phyloP scores from a whole-genome alignment of 495 filamentous ascomycete genomes.

The Xylaria sp. region DNA sequence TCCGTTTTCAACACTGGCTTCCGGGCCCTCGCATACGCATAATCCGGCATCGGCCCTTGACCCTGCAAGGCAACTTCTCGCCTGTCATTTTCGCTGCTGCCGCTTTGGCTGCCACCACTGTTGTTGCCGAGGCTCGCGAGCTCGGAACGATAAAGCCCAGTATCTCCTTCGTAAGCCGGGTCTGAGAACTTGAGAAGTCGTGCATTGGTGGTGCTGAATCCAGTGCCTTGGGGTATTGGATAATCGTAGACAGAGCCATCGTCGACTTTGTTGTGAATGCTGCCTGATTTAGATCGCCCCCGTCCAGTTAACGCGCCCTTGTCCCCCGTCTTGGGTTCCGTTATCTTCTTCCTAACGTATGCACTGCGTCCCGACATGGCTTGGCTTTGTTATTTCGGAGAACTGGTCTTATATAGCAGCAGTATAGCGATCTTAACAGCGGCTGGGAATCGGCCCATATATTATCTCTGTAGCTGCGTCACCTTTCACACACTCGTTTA shows the following conservation, averaged over 20 bases:
- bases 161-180: constrained; percentile 41
- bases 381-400: constrained; percentile 2
- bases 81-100: constrained; percentile 45
- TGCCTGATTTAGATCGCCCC: constrained; percentile 42
- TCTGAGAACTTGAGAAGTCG: constrained; percentile 53
- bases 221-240: constrained; percentile 45
- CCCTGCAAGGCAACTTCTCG: constrained; percentile 34
- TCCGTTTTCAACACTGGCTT: constrained; percentile 55
- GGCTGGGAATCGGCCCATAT: neutral
- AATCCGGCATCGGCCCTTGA: constrained; percentile 48
- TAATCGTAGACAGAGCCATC: constrained; percentile 48
- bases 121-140: constrained; percentile 37
- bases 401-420: neutral
- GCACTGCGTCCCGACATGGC: constrained; percentile 63
- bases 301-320: constrained; percentile 24
- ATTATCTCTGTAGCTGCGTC: neutral
- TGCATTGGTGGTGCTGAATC: constrained; percentile 49
- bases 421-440: neutral
- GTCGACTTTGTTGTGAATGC: constrained; percentile 38
- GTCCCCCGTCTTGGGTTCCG: constrained; percentile 47
- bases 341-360: constrained; percentile 61
- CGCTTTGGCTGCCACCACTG: constrained; percentile 50
- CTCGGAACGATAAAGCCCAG: constrained; percentile 38
- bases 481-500: constrained; percentile 9
- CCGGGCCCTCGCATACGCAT: constrained; percentile 50